A percentile compares a stretch with the other conserved stretches of the same genome.
Evolutionary conservation across 2,329 filamentous ascomycete genomes (phyloP).

Genomic region (Scedosporium boydii): DNA sequence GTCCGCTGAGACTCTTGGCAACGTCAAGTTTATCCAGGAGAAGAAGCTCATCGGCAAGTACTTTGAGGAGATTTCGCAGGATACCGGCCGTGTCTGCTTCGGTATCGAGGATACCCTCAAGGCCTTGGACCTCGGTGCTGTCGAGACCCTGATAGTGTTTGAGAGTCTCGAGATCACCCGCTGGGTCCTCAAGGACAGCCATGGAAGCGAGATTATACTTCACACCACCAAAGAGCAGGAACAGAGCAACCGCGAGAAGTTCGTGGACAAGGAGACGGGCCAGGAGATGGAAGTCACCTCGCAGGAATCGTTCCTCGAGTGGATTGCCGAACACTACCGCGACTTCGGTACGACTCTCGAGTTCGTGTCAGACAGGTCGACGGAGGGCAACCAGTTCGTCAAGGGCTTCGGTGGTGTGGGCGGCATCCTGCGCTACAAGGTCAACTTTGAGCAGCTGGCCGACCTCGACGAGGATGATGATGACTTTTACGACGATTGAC

Average conservation of each 20-base stretch:
- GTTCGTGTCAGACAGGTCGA: conserved; percentile 95
- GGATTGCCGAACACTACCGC: conserved; percentile 97
- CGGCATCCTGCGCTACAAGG: conserved; percentile 95
- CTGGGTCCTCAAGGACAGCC: conserved; percentile 76
- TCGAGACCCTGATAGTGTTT: conserved; percentile 90
- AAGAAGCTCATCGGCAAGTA: conserved; percentile 99
- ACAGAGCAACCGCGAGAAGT: conserved; percentile 67
- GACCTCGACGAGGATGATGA: conserved; percentile 88
- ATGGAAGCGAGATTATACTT: conserved; percentile 62
- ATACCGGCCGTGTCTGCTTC: conserved; percentile 95
- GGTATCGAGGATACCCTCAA: conserved; percentile 97
- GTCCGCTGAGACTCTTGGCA: conserved; percentile 88
- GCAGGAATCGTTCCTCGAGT: conserved; percentile 92
- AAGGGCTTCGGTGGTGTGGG: conserved; percentile 99
- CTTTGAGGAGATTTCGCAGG: conserved; percentile 98
- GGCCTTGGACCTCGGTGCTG: conserved; percentile 88
- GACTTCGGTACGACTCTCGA: conserved; percentile 93
- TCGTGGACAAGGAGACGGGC: conserved; percentile 91
- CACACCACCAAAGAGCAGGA: conserved; percentile 70
- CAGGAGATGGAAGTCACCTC: conserved; percentile 94
- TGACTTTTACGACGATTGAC: conserved; percentile 93
- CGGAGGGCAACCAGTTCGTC: conserved; percentile 98
- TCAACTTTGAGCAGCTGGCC: conserved; percentile 98
- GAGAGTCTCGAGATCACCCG: conserved; percentile 94
- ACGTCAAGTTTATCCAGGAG: conserved; percentile 99